Evolutionary conservation across 139 green algal species (phyloP).

Genomic region (Tetradesmus lagerheimii): DNA sequence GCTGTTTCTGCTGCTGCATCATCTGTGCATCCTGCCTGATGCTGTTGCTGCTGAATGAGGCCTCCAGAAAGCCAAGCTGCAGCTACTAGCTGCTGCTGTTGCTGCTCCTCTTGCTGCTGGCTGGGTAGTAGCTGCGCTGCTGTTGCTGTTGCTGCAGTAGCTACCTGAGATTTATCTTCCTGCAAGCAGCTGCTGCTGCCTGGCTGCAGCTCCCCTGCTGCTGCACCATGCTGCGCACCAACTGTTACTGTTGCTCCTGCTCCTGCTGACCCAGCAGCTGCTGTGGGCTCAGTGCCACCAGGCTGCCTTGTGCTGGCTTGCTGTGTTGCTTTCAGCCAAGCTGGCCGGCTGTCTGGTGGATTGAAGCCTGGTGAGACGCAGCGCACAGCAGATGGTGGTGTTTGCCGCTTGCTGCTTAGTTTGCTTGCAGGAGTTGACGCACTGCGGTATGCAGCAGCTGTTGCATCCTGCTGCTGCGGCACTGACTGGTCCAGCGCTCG

Average conservation of each 20-base stretch:
- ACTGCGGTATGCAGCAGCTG: neutral
- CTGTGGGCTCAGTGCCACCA: too few relatives aligned
- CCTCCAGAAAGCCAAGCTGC: neutral
- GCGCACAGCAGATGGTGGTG: neutral
- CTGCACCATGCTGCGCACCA: neutral
- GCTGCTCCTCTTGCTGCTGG: neutral
- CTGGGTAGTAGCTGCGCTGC: neutral
- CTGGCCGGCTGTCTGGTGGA: neutral
- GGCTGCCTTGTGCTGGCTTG: neutral
- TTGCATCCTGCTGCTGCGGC: neutral
- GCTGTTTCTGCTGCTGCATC: conserved; percentile 10
- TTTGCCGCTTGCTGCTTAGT: neutral
- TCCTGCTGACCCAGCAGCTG: neutral
- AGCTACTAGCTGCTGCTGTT: neutral
- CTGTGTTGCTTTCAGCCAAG: neutral
- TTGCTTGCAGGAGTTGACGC: neutral
- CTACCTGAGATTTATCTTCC: neutral
- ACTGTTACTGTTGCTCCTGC: neutral
- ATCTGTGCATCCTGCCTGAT: neutral
- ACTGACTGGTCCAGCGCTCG: neutral
- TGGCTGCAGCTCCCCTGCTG: neutral
- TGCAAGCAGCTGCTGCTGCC: neutral
- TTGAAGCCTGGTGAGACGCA: conserved; percentile 12
- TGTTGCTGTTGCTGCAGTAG: neutral
- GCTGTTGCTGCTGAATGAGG: neutral